Evolutionary conservation across 331 rosid genomes (phyloP), one percentile per base, ranked within the genome.

Genomic region (Rosa hybrid): DNA sequence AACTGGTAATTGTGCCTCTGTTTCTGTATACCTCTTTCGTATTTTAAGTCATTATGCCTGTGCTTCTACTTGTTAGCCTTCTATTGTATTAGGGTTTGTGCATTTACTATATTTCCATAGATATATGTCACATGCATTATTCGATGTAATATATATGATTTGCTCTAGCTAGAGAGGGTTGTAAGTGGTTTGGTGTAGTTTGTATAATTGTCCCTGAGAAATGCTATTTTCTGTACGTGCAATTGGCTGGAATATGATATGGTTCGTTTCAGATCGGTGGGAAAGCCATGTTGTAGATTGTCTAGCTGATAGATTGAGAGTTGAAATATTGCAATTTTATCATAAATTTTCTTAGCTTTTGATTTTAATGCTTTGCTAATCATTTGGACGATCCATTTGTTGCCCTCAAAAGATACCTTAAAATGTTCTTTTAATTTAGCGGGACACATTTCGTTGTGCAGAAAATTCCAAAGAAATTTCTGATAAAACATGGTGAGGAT

Each of bases 401-500:
- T 16, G 57, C n/a, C 20, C 12, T 21, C 11, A 18, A 56, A 20
- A 56, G 63, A 54, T 7, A 57, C 10, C 67, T 8, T 34, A 59
- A 59, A 9, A 21, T 51, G 7, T 54, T 1, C 16, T 59, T 21
- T 12, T 21, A 18, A 23, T 21, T 11, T 59, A n/a, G 6, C 7
- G 13, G 7, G 46, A 50, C 23, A 72, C 38, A 27, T 38, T 16
- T 9, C 50, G 63, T 25, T 60, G 39, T 1, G 60, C 63, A 77
- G 73, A 25, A 46, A 48, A 63, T 86, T 34, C 88, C 93, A 0
- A 54, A 6, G 25, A 81, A 49, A 49, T 76, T 77, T 73, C 25
- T 73, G 48, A 80, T 49, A 1, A 81, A 42, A 27, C 65, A 83
- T 64, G 87, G 89, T 46, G 44, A 10, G 20, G 38, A 7, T 2